Evolutionary conservation across 139 green algal genomes (phyloP).

Genomic region (Chlorella sp.): DNA sequence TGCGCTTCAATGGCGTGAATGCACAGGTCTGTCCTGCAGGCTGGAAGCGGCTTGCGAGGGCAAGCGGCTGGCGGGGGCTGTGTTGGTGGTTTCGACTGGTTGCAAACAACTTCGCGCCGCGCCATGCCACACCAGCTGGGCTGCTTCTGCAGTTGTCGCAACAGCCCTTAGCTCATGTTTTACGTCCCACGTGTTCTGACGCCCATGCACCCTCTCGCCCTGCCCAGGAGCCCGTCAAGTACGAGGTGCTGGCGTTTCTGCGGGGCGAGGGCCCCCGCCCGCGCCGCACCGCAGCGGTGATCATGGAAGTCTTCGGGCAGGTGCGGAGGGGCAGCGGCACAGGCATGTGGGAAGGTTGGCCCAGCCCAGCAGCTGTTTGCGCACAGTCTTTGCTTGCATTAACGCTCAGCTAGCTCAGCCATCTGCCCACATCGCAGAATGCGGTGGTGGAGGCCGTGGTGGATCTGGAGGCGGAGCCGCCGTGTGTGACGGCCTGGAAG

Average conservation of each 20-base stretch:
- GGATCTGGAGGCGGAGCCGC: conserved; percentile 34
- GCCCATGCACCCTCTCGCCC: not conserved
- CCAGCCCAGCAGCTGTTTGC: too few relatives aligned
- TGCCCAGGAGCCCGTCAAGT: conserved; percentile 64
- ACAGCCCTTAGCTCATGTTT: not conserved
- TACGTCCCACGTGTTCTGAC: not conserved
- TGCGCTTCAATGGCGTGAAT: conserved; percentile 60
- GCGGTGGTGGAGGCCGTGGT: conserved; percentile 58
- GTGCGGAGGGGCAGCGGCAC: too few relatives aligned
- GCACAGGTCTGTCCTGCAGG: conserved; percentile 36
- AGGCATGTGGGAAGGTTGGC: too few relatives aligned
- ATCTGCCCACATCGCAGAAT: too few relatives aligned
- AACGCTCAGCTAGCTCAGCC: too few relatives aligned
- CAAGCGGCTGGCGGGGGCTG: too few relatives aligned
- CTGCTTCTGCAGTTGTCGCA: not conserved
- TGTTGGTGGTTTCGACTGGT: too few relatives aligned
- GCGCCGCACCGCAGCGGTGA: conserved; percentile 39
- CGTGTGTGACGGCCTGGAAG: conserved; percentile 48
- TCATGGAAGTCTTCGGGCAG: too few relatives aligned
- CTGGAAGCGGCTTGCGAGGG: too few relatives aligned
- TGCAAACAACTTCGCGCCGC: not conserved
- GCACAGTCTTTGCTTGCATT: too few relatives aligned
- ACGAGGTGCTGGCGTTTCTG: conserved; percentile 56
- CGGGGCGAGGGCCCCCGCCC: conserved; percentile 25
- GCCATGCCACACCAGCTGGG: not conserved